Conservation (phyloP, 352 stramenopile genomes). For the Phytophthora ohioensis region DNA sequence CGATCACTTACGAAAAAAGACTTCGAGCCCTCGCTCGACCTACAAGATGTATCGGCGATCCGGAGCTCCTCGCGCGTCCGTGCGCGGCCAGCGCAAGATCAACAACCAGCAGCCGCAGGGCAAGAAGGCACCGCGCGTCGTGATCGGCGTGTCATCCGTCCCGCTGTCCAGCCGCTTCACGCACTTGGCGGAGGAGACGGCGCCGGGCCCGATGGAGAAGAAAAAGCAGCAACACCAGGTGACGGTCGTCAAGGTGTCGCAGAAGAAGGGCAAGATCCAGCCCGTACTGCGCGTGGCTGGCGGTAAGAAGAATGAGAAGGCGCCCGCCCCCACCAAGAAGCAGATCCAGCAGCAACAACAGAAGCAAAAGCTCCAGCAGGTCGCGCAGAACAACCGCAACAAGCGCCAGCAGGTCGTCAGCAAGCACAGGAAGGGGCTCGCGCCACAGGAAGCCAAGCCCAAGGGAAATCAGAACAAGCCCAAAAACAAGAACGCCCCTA, state of each 20-base stretch:
- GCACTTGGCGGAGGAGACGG: constrained; percentile 60
- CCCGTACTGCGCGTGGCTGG: constrained; percentile 28
- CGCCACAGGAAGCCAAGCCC: constrained; percentile 39
- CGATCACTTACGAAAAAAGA: constrained; percentile 3
- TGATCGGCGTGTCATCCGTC: constrained; percentile 75
- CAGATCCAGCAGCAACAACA: constrained; percentile 56
- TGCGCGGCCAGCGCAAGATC: constrained; percentile 71
- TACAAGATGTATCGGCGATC: constrained; percentile 43
- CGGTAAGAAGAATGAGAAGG: constrained; percentile 39
- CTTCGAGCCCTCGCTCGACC: background rate
- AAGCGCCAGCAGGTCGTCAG: constrained; percentile 83
- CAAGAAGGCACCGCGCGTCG: constrained; percentile 46
- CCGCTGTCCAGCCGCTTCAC: constrained; percentile 84
- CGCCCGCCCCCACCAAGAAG: constrained; percentile 24
- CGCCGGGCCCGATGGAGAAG: constrained; percentile 25
- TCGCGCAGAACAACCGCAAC: constrained; percentile 64
- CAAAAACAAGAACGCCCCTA: constrained; percentile 40
- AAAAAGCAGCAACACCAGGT: constrained; percentile 47
- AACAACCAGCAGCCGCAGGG: constrained; percentile 50
- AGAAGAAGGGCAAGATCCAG: constrained; percentile 39
- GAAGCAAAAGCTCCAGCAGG: constrained; percentile 73
- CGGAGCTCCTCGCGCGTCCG: constrained; percentile 49
- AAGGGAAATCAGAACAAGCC: constrained; percentile 43
- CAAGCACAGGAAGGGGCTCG: constrained; percentile 79
- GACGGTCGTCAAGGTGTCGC: constrained; percentile 43